Base-by-base conservation (phyloP, 441 rosid genomes). In the Arabidopsis lyrata region DNA sequence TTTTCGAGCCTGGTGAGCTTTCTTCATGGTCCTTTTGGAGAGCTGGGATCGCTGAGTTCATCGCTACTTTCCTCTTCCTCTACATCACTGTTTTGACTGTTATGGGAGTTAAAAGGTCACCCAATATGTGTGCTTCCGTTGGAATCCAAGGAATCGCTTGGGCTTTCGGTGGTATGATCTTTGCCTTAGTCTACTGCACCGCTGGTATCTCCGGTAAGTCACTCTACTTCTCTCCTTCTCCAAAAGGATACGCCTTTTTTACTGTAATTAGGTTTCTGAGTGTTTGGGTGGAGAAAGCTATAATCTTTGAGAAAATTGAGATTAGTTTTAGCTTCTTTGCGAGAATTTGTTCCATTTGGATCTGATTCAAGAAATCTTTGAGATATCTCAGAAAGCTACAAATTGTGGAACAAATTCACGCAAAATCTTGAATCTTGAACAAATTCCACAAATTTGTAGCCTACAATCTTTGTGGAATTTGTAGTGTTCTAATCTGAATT, bases 161-260 rank as follows among this genome's bases (percentile, higher is more conserved):
- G 98, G 88, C 97, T n/a, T 91, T 91, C 31, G 98, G 98, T 76
- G 97, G 97, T 78, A 93, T 91, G 98, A 91, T 93, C 84, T 93
- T 91, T 76, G 96, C 90, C 16, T 88, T 92, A 10, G 98, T 88
- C 42, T 92, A 92, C 83, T 90, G 97, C 39, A 90, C 98, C 31
- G 97, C 97, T 12, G 98, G 96, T 32, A 92, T 92, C 76, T 92
- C 97, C 47, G 97, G 97, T 88, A 62, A 77, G 72, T 24, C 53
- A 15, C 36, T 38, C 52, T 4, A 15, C 60, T 70, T 18, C 48
- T 59, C 64, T n/a, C n/a, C n/a, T n/a, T n/a, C n/a, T n/a, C n/a
- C n/a, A n/a, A 12, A 50, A 18, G 9, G 5, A 48, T 48, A 16
- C 22, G 52, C 11, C 29, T 18, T 47, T 47, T 47, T 47, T 8